These are phyloP conservation scores for Trichoderma sp. DNA, from an alignment of 2,329 filamentous ascomycete genomes.

Conservation along the genomic window DNA sequence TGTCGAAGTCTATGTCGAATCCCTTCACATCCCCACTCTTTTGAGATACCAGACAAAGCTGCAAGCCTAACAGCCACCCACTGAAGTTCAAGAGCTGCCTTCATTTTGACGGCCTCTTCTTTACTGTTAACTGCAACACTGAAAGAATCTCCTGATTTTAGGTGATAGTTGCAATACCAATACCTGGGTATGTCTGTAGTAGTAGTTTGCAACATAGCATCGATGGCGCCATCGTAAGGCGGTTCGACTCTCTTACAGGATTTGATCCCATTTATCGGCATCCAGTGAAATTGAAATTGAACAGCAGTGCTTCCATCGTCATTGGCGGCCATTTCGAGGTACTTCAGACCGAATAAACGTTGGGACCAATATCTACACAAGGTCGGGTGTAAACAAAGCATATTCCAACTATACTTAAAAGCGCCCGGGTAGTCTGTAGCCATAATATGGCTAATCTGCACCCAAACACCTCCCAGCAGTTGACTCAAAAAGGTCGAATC, in stretches of 20 bases:
- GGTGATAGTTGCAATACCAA: too few relatives aligned
- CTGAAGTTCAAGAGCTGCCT: not conserved
- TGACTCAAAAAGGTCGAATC: not conserved
- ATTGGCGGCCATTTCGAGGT: not conserved
- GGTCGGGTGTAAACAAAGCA: not conserved
- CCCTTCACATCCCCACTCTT: not conserved
- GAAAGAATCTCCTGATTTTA: not conserved
- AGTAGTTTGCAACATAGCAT: not conserved
- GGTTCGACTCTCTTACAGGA: not conserved
- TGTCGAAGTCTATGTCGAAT: not conserved
- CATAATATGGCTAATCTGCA: not conserved
- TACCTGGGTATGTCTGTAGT: not conserved
- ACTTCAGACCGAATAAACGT: not conserved
- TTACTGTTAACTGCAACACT: not conserved
- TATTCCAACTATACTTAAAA: not conserved
- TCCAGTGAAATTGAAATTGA: not conserved
- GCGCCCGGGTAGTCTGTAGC: too few relatives aligned
- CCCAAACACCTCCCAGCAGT: not conserved
- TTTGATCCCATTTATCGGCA: not conserved
- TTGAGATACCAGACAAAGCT: not conserved
- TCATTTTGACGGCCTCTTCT: not conserved
- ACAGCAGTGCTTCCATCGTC: not conserved
- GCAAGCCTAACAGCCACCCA: not conserved
- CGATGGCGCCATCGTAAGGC: not conserved
- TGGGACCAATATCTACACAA: not conserved